Evolutionary conservation across 345 rosid genomes (phyloP).

Genomic region (Hypericum androsaemum): DNA sequence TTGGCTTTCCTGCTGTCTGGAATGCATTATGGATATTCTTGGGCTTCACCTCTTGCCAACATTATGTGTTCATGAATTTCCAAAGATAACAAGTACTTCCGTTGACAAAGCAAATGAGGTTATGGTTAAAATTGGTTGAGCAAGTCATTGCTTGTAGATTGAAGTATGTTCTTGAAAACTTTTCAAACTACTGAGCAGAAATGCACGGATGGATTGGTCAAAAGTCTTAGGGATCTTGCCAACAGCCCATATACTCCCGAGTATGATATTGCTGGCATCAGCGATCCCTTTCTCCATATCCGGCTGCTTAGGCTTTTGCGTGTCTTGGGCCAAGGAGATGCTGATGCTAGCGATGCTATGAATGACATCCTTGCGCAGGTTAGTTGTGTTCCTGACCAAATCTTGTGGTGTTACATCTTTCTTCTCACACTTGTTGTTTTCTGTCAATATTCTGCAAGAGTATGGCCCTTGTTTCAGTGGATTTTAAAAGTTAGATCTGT

Average conservation of each 20-base stretch:
- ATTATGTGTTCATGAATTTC: no score
- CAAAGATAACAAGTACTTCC: no score
- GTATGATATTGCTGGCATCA: slow-evolving; percentile 94
- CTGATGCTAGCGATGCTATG: slow-evolving; percentile 91
- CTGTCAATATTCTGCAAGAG: background rate
- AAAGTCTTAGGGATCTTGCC: slow-evolving; percentile 67
- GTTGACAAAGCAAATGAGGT: no score
- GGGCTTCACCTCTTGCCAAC: no score
- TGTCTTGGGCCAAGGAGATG: slow-evolving; percentile 88
- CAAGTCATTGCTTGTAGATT: no score
- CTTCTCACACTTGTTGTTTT: background rate
- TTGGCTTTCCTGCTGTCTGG: no score
- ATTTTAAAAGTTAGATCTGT: no score
- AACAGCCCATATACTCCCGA: slow-evolving; percentile 97
- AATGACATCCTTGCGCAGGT: slow-evolving; percentile 99
- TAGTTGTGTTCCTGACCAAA: background rate
- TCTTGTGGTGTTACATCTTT: background rate
- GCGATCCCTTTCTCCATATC: slow-evolving; percentile 97
- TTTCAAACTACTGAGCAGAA: slow-evolving; percentile 38
- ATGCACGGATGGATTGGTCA: slow-evolving; percentile 83
- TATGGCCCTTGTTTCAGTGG: no score
- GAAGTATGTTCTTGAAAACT: slow-evolving; percentile 3
- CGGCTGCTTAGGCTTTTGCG: slow-evolving; percentile 85
- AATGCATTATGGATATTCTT: no score
- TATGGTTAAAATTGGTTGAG: no score